phyloP scores from a whole-genome alignment of 1,284 basidiomycete genomes.

The Puccinia horiana region DNA sequence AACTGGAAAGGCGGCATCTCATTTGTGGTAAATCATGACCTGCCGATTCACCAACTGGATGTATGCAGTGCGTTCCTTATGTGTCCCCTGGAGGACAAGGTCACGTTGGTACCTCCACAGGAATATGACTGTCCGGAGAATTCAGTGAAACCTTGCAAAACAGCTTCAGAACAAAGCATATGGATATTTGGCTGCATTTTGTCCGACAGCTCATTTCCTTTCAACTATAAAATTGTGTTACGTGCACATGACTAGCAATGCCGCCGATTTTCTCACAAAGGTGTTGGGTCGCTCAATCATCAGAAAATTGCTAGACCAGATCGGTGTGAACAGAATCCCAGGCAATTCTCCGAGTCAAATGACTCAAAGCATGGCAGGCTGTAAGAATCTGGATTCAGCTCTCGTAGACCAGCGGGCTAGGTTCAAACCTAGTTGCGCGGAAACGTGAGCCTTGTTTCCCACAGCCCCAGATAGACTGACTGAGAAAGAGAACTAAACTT shows the following conservation, averaged over 20 bases:
- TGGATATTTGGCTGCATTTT: slow-evolving; percentile 61
- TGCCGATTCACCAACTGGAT: no score
- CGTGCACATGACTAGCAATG: slow-evolving; percentile 57
- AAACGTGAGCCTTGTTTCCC: no score
- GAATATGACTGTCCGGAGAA: neutral
- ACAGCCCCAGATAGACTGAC: no score
- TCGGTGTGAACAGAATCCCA: no score
- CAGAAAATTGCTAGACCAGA: no score
- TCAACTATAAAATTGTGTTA: slow-evolving; percentile 57
- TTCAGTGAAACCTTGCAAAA: slow-evolving; percentile 57
- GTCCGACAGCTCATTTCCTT: slow-evolving; percentile 59
- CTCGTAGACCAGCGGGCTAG: no score
- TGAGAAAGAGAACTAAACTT: no score
- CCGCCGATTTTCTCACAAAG: slow-evolving; percentile 62
- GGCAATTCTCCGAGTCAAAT: no score
- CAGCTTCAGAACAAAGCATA: slow-evolving; percentile 62
- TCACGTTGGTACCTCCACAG: neutral
- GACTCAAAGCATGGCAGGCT: no score
- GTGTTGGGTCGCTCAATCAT: slow-evolving; percentile 52
- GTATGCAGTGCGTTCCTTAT: slow-evolving; percentile 23
- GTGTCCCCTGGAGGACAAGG: neutral
- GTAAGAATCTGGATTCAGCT: no score
- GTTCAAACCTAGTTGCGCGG: no score
- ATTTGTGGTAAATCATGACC: slow-evolving; percentile 15
- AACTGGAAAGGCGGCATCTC: slow-evolving; percentile 29